Base-by-base conservation (phyloP, 2,329 filamentous ascomycete genomes). In the Calonectria multiphialidica region DNA sequence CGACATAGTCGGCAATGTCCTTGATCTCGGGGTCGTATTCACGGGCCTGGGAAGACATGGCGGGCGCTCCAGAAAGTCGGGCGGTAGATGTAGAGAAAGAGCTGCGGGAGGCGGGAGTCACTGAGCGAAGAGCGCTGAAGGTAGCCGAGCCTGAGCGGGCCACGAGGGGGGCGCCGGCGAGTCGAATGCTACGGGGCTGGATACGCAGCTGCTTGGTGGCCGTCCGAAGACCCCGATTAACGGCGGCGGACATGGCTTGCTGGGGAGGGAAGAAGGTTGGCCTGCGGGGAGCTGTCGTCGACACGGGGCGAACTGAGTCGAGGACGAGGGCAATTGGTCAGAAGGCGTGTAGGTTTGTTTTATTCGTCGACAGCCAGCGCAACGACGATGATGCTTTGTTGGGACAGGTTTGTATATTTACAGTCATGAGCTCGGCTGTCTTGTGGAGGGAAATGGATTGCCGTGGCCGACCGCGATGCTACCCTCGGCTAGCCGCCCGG, bases 1-100 rank as follows among this genome's bases (percentile, higher is more conserved):
- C 95, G 83, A 98, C 94, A 87, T 98, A 99, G 86, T 90, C 91
- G 75, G 96, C 96, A 89, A 99, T 98, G 84, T 98, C 96, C 85
- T 92, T 93, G 85, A 98, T 97, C 87, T 98, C 96, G 75, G 94
- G 92, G 83, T 98, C 96, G 85, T 96, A 98, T 78, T 92, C 89
- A 83, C 90, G 86, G 73, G 84, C 81, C 80, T 87, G 83, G 53
- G 87, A 83, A 81, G 90, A 84, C 84, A 86, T 86, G 78, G 85
- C 82, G 78, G 88, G 86, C 78, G 88, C 87, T 76, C 85, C 84
- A 68, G 87, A 89, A 76, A 84, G 82, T 77, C 84, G 83, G 64
- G 86, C 80, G 76, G 85, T 79, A 78, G 87, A 87, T 77, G 88
- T 89, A 80, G 88, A 88, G 82, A 90, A 90, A 80, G 80, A 78